A percentile compares a stretch with the other conserved stretches of the same genome.
These are phyloP conservation scores for Trichoderma oligosporum DNA, from an alignment of 2,329 filamentous ascomycete genomes.

Conservation along the genomic window DNA sequence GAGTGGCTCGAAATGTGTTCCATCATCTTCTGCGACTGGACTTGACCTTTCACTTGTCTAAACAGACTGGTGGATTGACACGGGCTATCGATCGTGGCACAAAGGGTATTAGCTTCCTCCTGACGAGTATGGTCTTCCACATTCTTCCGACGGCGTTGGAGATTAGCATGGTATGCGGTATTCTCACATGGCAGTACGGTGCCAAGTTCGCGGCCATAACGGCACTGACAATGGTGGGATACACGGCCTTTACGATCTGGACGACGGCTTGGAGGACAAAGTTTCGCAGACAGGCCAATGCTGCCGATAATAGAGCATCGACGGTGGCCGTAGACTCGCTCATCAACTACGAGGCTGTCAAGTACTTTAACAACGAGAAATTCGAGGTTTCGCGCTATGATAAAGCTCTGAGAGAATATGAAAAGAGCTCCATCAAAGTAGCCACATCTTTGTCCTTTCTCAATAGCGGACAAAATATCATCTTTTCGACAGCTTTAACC, in stretches of 20 bases:
- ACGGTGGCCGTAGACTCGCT: conserved; percentile 94
- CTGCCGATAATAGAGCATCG: conserved; percentile 90
- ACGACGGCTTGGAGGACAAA: conserved; percentile 97
- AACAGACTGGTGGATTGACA: conserved; percentile 92
- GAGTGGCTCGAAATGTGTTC: conserved; percentile 88
- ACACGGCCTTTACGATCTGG: conserved; percentile 93
- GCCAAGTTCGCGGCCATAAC: conserved; percentile 89
- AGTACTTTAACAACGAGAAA: conserved; percentile 99
- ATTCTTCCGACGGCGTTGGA: conserved; percentile 90
- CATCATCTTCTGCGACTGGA: conserved; percentile 84
- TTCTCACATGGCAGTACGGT: conserved; percentile 94
- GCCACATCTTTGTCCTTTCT: conserved; percentile 88
- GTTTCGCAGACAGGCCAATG: conserved; percentile 91
- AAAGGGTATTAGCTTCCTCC: conserved; percentile 94
- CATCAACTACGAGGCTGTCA: conserved; percentile 98
- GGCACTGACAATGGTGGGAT: conserved; percentile 82
- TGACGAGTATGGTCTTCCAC: conserved; percentile 98
- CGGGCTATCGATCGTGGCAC: conserved; percentile 94
- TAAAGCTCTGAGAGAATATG: conserved; percentile 77
- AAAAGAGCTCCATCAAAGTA: conserved; percentile 94
- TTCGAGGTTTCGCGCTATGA: conserved; percentile 92
- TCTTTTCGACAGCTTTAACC: conserved; percentile 90
- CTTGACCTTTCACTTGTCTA: conserved; percentile 86
- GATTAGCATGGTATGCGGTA: conserved; percentile 92
- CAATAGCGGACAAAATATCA: conserved; percentile 94